Base-by-base conservation (phyloP, 164 flowering plant species). In the grape (Vitis vinifera) region DNA sequence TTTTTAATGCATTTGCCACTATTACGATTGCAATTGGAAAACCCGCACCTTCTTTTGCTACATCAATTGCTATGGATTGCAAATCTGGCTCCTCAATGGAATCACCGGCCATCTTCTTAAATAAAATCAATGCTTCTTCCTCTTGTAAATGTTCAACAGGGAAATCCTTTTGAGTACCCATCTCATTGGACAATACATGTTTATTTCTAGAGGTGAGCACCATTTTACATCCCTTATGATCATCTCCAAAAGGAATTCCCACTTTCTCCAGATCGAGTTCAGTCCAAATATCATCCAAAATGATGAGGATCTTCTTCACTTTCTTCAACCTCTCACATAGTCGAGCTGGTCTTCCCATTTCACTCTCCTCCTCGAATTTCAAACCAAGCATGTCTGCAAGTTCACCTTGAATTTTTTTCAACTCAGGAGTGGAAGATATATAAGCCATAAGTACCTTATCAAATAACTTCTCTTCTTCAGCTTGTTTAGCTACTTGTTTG, bases 101-200 rank as follows among this genome's bases (percentile, higher is more conserved):
- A 62, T 62, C 50, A 31, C 51, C 65, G 5, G 16, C 65, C 50
- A 31, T 31, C 19, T 62, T 62, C 65, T 31, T 17, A n/a, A 62
- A 31, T 9, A 61, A 61, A 61, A 14, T 31, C 64, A 47, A 61
- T 3, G 49, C 29, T 61, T 61, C 64, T 4, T 62, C 17, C 2
- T 62, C 65, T 4, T 13, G 31, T 16, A 62, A 37, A n/a, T 5
- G 13, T 31, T 62, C 50, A 31, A 62, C 17, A 9, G 17, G 19
- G n/a, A 62, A 62, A 12, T 11, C 19, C n/a, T 62, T 62, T 37
- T 62, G 65, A 3, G 50, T 31, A 14, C 51, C 50, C 65, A 62
- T 62, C 23, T 62, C 19, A 61, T 8, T 11, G 65, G 8, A 9
- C 16, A 62, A 13, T 31, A 31, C 7, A 31, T 31, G 44, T 31